phyloP scores from a whole-genome alignment of 2,329 filamentous ascomycete species.

The Zymoseptoria brevis region DNA sequence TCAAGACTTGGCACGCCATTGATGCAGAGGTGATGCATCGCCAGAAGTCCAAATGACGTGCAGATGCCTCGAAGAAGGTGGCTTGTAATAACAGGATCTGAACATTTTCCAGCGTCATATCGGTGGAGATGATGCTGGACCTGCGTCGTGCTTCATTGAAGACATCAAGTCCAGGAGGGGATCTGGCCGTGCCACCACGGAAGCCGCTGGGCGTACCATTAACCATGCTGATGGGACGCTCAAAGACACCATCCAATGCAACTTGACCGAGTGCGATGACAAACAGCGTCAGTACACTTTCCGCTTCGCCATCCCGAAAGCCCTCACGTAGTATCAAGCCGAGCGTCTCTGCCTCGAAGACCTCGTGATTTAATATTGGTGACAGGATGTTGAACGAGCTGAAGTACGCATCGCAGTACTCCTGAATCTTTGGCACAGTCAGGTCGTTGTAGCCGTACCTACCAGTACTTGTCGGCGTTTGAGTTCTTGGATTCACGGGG shows the following conservation, averaged over 20 bases:
- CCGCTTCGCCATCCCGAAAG: conserved; percentile 42
- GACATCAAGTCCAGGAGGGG: conserved; percentile 50
- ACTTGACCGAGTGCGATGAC: conserved; percentile 54
- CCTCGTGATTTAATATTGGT: conserved; percentile 51
- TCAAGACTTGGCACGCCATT: conserved; percentile 48
- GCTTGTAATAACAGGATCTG: conserved; percentile 52
- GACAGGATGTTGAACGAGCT: conserved; percentile 52
- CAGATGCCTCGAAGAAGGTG: conserved; percentile 22
- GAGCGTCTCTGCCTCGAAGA: conserved; percentile 44
- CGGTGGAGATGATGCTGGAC: conserved; percentile 50
- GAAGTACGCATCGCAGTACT: conserved; percentile 49
- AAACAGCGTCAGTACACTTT: conserved; percentile 48
- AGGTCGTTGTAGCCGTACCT: conserved; percentile 31
- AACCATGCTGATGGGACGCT: conserved; percentile 38
- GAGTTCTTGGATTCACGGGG: conserved; percentile 10
- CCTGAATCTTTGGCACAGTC: conserved; percentile 44
- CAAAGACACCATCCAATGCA: conserved; percentile 45
- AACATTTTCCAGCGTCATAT: conserved; percentile 51
- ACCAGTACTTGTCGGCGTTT: conserved; percentile 6
- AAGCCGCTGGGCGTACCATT: conserved; percentile 45
- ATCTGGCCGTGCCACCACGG: conserved; percentile 42
- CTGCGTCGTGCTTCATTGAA: conserved; percentile 56
- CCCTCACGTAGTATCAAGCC: conserved; percentile 40
- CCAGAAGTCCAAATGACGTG: conserved; percentile 49
- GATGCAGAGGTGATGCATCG: conserved; percentile 50